These are phyloP conservation scores for Recurvomyces mirabilis DNA, from an alignment of 495 filamentous ascomycete genomes.

Conservation along the genomic window DNA sequence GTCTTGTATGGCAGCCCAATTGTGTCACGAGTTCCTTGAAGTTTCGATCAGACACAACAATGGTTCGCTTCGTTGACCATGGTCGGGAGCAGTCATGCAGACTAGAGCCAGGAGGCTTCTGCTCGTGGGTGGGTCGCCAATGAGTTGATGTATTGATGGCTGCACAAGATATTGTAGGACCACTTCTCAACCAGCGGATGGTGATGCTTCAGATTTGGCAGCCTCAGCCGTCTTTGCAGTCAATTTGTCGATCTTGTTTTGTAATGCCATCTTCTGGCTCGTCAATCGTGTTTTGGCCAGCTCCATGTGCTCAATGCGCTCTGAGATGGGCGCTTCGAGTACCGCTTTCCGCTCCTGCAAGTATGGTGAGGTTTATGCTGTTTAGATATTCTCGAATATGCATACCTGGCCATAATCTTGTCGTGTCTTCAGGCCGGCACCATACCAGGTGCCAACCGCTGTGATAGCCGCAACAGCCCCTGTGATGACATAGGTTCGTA, in stretches of 20 bases:
- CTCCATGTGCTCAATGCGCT: constrained; percentile 43
- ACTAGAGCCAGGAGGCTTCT: too few relatives aligned
- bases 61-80: too few relatives aligned
- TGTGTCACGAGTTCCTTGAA: too few relatives aligned
- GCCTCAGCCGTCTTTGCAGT: background rate
- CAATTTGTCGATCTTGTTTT: constrained; percentile 43
- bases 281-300: constrained; percentile 37
- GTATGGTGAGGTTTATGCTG: background rate
- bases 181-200: background rate
- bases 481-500: constrained; percentile 36
- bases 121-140: too few relatives aligned
- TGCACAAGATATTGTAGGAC: too few relatives aligned
- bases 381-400: background rate
- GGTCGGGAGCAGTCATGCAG: too few relatives aligned
- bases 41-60: too few relatives aligned
- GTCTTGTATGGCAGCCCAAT: too few relatives aligned
- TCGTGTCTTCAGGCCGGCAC: constrained; percentile 46
- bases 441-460: constrained; percentile 42
- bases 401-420: constrained; percentile 32
- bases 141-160: too few relatives aligned
- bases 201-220: background rate
- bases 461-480: constrained; percentile 40
- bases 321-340: constrained; percentile 36
- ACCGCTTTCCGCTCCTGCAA: constrained; percentile 2
- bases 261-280: constrained; percentile 40